Evolutionary conservation across 495 filamentous ascomycete species (phyloP), one percentile per base, ranked within the genome.

Genomic region (Penicillium angulare): DNA sequence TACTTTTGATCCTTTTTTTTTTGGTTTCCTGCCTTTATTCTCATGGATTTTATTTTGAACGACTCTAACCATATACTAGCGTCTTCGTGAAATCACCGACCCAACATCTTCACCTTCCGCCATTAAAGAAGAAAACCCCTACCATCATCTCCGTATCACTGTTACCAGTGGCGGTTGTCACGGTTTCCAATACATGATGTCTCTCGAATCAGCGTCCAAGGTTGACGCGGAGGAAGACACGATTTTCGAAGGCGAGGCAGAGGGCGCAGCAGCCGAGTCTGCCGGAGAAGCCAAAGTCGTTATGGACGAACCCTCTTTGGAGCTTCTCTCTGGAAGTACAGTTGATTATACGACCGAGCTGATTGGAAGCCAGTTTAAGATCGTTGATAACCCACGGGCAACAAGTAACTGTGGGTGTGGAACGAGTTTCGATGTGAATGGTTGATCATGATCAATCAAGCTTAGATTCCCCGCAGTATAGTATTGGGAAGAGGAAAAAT

Each of bases 301-400:
- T 16, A 86, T 97, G 72, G 92, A 98, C 63, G 80, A 83, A 53
- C 83, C 88, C 2, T 96, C 90, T 46, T 72, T 98, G 15, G 90
- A 96, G 55, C 72, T 97, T 46, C 65, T 98, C 48, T 92, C 89
- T 65, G 93, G 92, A 8, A 96, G 90, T 65, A 95, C 87, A 66
- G 83, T 98, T 15, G 95, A 97, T 61, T 98, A 88, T 70, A 95
- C 90, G 0, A 93, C 89, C 79, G 93, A 97, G 75, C 68, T 98
- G 68, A 98, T 98, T 69, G 93, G 95, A 26, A 96, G 90, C 53
- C 91, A 97, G 73, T 98, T 98, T 68, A 95, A 92, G 78, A 89
- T 97, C 63, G 86, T 91, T 44, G 89, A 91, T 60, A 97, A 96
- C 61, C 93, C 95, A 0, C 68, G 82, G 22, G 93, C 95, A 8